phyloP scores from a whole-genome alignment of 805 yeast species.

The Yamadazyma laniorum region DNA sequence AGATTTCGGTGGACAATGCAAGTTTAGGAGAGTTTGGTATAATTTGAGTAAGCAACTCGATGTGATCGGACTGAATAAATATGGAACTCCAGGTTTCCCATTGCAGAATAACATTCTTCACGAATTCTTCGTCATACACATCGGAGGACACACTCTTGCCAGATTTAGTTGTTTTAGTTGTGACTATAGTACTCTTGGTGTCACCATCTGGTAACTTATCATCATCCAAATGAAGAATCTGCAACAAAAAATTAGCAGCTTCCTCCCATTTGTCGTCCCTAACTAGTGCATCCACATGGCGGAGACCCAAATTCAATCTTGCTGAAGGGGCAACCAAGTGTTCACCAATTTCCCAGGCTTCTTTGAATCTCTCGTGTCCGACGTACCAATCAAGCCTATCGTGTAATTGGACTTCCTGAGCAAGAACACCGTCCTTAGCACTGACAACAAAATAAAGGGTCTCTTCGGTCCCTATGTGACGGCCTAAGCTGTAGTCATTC shows the following conservation, averaged over 20 bases:
- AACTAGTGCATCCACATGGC: slow-evolving; percentile 47
- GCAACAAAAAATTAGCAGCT: slow-evolving; percentile 50
- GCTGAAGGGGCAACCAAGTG: slow-evolving; percentile 50
- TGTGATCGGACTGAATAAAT: slow-evolving; percentile 49
- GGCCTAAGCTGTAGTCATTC: slow-evolving; percentile 75
- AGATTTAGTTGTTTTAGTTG: slow-evolving; percentile 14
- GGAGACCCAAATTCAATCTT: slow-evolving; percentile 59
- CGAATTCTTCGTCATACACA: slow-evolving; percentile 17
- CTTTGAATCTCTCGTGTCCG: slow-evolving; percentile 49
- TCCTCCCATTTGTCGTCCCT: slow-evolving; percentile 50
- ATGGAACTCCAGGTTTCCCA: slow-evolving; percentile 68
- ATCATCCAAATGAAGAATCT: slow-evolving; percentile 18
- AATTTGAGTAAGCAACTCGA: slow-evolving; percentile 44
- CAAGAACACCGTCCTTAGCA: slow-evolving; percentile 78
- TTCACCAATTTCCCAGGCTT: slow-evolving; percentile 79
- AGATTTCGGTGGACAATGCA: slow-evolving; percentile 27
- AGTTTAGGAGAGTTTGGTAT: slow-evolving; percentile 53
- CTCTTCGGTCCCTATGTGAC: slow-evolving; percentile 39
- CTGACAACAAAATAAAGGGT: slow-evolving; percentile 66
- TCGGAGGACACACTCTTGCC: slow-evolving; percentile 15
- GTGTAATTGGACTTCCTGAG: slow-evolving; percentile 62
- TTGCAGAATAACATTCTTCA: slow-evolving; percentile 29
- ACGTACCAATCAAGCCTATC: slow-evolving; percentile 77
- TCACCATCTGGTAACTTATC: slow-evolving; percentile 27
- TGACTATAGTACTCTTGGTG: slow-evolving; percentile 29